Percentiles rank a stretch among this genome's conserved stretches.
Evolutionary conservation across 768 basidiomycete species (phyloP).

Genomic region (Boletus subcaerulescens): DNA sequence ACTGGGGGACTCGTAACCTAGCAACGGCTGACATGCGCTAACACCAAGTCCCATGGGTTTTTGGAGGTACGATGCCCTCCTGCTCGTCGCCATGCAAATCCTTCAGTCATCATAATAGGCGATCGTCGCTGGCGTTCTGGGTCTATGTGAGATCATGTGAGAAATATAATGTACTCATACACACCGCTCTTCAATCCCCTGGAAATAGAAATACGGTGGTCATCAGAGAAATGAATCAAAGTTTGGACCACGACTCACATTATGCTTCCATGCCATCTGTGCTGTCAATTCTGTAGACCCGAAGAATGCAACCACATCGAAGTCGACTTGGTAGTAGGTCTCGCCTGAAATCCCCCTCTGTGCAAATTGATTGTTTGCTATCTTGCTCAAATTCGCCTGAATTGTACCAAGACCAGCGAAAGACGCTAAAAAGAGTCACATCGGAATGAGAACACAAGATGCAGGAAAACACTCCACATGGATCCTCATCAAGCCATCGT

Average conservation of each 20-base stretch:
- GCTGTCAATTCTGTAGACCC: conserved; percentile 2
- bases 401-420: conserved; percentile 1
- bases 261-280: conserved; percentile 1
- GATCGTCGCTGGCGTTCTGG: not conserved
- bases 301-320: not conserved
- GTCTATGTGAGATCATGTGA: not conserved
- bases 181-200: conserved; percentile 1
- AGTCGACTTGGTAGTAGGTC: not conserved
- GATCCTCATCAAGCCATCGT: conserved; percentile 5
- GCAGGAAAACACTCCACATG: not conserved
- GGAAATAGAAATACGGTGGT: not conserved
- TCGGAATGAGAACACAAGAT: not conserved
- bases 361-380: not conserved
- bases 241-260: not conserved
- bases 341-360: not conserved
- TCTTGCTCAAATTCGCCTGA: not conserved
- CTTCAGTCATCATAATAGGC: not conserved
- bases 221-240: not conserved
- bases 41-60: too few relatives aligned
- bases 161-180: not conserved
- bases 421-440: not conserved
- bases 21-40: too few relatives aligned
- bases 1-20: too few relatives aligned
- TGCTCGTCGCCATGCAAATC: not conserved
- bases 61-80: too few relatives aligned